phyloP scores from a whole-genome alignment of 257 asterid genomes.

The Solanum tacnaense region DNA sequence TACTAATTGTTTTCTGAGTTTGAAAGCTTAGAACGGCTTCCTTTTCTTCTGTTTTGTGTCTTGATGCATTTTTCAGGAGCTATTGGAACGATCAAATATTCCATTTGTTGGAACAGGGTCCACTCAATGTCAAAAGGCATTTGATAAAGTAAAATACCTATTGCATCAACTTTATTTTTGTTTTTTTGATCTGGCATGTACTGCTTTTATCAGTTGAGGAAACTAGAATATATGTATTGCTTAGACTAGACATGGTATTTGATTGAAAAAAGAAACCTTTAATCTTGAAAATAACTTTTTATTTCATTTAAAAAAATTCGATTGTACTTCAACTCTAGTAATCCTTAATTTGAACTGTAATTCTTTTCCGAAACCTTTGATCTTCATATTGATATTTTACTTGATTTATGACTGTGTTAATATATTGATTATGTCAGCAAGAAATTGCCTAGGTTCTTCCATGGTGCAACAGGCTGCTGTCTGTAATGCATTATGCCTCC shows the following conservation, averaged over 20 bases:
- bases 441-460: neutral
- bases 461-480: neutral
- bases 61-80: conserved; percentile 32
- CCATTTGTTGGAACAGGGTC: conserved; percentile 77
- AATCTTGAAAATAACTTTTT: neutral
- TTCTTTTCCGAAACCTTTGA: neutral
- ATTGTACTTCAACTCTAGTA: neutral
- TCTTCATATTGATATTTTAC: neutral
- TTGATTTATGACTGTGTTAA: neutral
- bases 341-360: neutral
- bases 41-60: neutral
- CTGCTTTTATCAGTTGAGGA: neutral
- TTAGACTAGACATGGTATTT: neutral
- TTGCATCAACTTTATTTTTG: neutral
- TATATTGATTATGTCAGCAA: neutral
- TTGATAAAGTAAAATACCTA: conserved; percentile 57
- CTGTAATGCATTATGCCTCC: neutral
- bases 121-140: conserved; percentile 61
- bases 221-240: neutral
- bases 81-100: conserved; percentile 49
- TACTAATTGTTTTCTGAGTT: neutral
- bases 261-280: neutral
- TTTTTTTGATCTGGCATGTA: neutral
- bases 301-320: neutral
- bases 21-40: neutral